Percentiles rank a stretch among this genome's conserved stretches.
Conservation (phyloP, 2,329 filamentous ascomycete species). For the Hypomyces perniciosus region DNA sequence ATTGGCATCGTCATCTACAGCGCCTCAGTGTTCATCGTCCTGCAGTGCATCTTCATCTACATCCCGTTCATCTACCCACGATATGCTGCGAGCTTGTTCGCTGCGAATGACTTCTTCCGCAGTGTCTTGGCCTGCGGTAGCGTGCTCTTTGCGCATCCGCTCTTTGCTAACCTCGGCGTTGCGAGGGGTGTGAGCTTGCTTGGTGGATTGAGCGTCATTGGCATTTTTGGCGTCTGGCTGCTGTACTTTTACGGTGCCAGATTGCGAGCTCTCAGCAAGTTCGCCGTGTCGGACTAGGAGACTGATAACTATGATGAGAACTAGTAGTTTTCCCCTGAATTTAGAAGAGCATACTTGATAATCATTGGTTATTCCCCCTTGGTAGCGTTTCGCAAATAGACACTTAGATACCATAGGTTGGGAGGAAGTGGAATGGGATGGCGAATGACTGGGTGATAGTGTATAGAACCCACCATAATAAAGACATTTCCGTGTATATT, state of each 20-base stretch:
- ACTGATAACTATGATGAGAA: not conserved
- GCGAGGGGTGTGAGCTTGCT: conserved; percentile 51
- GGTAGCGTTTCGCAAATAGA: not conserved
- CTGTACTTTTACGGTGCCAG: conserved; percentile 52
- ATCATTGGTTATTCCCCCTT: not conserved
- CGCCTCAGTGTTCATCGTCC: conserved; percentile 46
- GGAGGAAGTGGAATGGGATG: no score
- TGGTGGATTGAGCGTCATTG: conserved; percentile 47
- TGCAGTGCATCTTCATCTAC: conserved; percentile 57
- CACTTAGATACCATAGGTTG: not conserved
- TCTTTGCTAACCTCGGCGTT: conserved; percentile 55
- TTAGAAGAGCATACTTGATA: conserved; percentile 1
- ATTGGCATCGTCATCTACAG: conserved; percentile 53
- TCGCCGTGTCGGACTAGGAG: conserved; percentile 31
- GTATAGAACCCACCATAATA: no score
- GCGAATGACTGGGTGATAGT: no score
- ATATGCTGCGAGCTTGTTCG: conserved; percentile 54
- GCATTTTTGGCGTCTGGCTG: conserved; percentile 53
- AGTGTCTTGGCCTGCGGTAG: conserved; percentile 53
- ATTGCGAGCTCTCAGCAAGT: conserved; percentile 51
- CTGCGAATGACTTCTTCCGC: conserved; percentile 55
- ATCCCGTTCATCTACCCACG: conserved; percentile 49
- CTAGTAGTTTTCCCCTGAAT: not conserved
- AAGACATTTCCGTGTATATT: no score
- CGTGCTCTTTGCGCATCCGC: conserved; percentile 53